phyloP scores from a whole-genome alignment of 176 grass and related monocot species.

The Rhynchospora breviuscula region DNA sequence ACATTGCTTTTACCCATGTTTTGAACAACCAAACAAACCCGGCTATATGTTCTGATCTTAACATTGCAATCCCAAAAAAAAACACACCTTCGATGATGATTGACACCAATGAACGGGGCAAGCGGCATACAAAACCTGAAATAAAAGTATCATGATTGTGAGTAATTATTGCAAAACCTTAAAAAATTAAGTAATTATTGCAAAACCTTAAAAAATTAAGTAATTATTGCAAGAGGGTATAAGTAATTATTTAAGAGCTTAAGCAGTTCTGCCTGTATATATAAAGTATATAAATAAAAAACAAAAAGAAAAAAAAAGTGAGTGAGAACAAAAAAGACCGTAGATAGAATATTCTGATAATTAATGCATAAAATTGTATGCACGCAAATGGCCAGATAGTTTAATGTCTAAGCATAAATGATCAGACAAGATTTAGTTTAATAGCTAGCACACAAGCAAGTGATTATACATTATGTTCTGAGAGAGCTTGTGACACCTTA shows the following conservation, averaged over 20 bases:
- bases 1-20: too few relatives aligned
- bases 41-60: too few relatives aligned
- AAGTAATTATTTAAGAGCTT: constrained; percentile 1
- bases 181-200: too few relatives aligned
- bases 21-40: too few relatives aligned
- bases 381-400: not conserved
- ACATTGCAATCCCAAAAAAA: too few relatives aligned
- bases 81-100: too few relatives aligned
- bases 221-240: not conserved
- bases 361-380: not conserved
- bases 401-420: not conserved
- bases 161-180: too few relatives aligned
- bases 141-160: too few relatives aligned
- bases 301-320: too few relatives aligned
- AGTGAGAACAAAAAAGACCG: not conserved
- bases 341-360: not conserved
- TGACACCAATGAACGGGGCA: too few relatives aligned
- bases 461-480: not conserved
- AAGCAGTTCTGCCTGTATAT: not conserved
- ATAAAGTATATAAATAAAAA: not conserved
- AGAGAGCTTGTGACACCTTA: not conserved
- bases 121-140: too few relatives aligned
- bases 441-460: not conserved
- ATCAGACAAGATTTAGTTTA: not conserved
- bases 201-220: too few relatives aligned